phyloP scores from a whole-genome alignment of 1,284 basidiomycete genomes.

The Puccinia hordei region DNA sequence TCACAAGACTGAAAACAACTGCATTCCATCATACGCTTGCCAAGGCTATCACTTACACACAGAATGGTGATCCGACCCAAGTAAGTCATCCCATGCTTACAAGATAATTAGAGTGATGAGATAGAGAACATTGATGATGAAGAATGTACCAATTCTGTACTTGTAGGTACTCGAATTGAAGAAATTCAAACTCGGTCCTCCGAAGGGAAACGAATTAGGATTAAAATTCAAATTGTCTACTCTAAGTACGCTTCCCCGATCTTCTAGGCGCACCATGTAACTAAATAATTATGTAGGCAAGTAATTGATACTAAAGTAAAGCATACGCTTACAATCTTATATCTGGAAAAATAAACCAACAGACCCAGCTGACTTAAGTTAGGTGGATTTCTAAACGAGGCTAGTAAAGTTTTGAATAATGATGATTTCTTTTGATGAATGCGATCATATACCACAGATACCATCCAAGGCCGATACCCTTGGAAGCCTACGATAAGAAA shows the following conservation, averaged over 20 bases:
- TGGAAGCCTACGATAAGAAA: slow-evolving; percentile 64
- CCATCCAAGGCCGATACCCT: slow-evolving; percentile 79
- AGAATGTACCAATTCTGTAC: not conserved
- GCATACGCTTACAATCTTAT: not conserved
- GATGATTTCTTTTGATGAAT: not conserved
- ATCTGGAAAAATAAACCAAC: not conserved
- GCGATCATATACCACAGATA: slow-evolving; percentile 62
- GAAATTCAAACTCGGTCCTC: slow-evolving; percentile 11
- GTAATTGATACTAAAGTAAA: not conserved
- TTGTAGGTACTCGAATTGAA: slow-evolving; percentile 30
- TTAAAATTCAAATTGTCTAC: slow-evolving; percentile 73
- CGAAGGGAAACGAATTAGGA: slow-evolving; percentile 65
- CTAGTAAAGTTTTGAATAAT: not conserved
- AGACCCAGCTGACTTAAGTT: slow-evolving; percentile 46
- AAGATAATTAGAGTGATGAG: no score
- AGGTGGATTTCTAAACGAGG: not conserved
- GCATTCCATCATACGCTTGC: slow-evolving; percentile 11
- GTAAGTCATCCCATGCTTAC: not conserved
- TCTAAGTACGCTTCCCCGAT: slow-evolving; percentile 62
- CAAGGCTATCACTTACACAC: slow-evolving; percentile 38
- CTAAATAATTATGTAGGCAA: not conserved
- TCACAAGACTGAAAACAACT: no score
- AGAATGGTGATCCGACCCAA: slow-evolving; percentile 33
- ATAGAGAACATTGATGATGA: no score
- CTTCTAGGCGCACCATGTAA: not conserved